Evolutionary conservation across 2,329 filamentous ascomycete species (phyloP), one percentile per base, ranked within the genome.

Genomic region (Fusarium sp.): DNA sequence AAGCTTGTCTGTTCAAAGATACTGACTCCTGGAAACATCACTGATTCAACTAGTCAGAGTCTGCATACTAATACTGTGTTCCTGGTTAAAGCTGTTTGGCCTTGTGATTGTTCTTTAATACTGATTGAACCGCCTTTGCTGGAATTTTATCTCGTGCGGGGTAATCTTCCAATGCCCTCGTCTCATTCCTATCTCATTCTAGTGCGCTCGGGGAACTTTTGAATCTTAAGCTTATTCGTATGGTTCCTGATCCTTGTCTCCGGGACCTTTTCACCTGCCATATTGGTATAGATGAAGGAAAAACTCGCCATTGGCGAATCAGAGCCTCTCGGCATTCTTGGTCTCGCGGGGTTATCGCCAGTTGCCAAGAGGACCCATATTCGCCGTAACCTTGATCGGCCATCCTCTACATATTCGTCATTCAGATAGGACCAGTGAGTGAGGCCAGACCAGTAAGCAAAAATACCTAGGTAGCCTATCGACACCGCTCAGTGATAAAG

Each of bases 201-300:
- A 66, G 65, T 25, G 55, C 11, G 4, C 3, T 15, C 6, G n/a
- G 42, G 56, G 66, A 49, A 69, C 66, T 69, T 69, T 69, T 69
- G 66, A 31, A 6, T 20, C 20, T 63, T 69, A 69, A 68, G 65
- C 55, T 69, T 68, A 68, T 68, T 66, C 37, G 35, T 52, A 57
- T 53, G 48, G 42, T 65, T 68, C 10, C 37, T 35, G 15, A 69
- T 48, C 66, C 66, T 35, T 69, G 66, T 46, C 18, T 9, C 55
- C 15, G 31, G 52, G 46, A n/a, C 17, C 11, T 55, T 23, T 21
- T 20, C 17, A 69, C 66, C 65, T 69, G 62, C 66, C 66, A 45
- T 18, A 63, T 69, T 36, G 6, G 65, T 56, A 11, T n/a, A 45
- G 6, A 8, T 20, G 20, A 15, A 39, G n/a, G 13, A 23, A 36